Evolutionary conservation across 2,329 filamentous ascomycete genomes (phyloP).

Genomic region (Ophiocordyceps sinensis): DNA sequence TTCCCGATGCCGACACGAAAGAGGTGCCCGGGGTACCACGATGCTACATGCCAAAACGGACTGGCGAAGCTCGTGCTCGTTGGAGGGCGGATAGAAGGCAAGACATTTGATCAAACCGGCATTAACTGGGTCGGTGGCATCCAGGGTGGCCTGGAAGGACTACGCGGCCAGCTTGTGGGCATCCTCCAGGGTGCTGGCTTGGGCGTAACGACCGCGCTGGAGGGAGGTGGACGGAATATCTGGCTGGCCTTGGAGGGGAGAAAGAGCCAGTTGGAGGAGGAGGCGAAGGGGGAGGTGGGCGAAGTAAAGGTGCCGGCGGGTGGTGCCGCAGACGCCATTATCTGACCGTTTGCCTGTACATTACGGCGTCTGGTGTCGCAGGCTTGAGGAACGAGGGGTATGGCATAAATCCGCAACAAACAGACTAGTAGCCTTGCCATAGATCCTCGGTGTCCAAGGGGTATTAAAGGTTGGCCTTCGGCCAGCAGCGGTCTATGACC

Average conservation of each 20-base stretch:
- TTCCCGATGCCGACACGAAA: slow-evolving; percentile 70
- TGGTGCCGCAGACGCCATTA: too few relatives aligned
- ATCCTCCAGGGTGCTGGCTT: slow-evolving; percentile 72
- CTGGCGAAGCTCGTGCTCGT: slow-evolving; percentile 78
- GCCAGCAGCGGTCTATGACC: too few relatives aligned
- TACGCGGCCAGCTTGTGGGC: slow-evolving; percentile 67
- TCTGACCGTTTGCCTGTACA: too few relatives aligned
- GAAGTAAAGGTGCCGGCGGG: too few relatives aligned
- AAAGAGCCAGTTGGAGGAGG: slow-evolving; percentile 63
- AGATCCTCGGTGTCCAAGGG: too few relatives aligned
- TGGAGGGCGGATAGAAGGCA: slow-evolving; percentile 75
- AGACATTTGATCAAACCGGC: slow-evolving; percentile 64
- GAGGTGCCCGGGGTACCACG: slow-evolving; percentile 69
- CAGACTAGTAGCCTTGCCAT: too few relatives aligned
- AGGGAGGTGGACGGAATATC: slow-evolving; percentile 65
- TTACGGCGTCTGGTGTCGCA: too few relatives aligned
- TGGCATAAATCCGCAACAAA: too few relatives aligned
- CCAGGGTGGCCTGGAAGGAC: slow-evolving; percentile 62
- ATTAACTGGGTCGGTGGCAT: slow-evolving; percentile 56
- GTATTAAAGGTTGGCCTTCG: too few relatives aligned
- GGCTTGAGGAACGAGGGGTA: too few relatives aligned
- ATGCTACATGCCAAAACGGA: slow-evolving; percentile 62
- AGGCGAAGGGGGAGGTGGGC: not conserved
- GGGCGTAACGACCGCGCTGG: slow-evolving; percentile 62
- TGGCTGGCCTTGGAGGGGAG: slow-evolving; percentile 82